Percentiles rank a stretch among this genome's conserved stretches.
Evolutionary conservation across 139 green algal genomes (phyloP).

Genomic region (Axilococcus clingmanii): DNA sequence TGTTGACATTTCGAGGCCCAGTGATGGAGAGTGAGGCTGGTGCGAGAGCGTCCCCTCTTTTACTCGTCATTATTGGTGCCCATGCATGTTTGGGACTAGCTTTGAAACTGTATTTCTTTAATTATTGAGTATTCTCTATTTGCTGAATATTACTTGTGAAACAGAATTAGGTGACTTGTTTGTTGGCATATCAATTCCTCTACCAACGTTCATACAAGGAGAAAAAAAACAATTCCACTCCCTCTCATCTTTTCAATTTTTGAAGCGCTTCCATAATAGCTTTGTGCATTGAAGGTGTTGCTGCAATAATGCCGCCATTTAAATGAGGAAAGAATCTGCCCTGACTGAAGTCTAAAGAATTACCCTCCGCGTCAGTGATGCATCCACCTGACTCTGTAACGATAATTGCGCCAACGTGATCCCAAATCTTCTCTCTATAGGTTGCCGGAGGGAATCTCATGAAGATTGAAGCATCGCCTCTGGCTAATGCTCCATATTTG

Average conservation of each 20-base stretch:
- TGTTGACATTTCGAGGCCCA: constrained; percentile 50
- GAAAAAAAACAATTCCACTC: neutral
- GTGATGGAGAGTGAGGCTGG: constrained; percentile 50
- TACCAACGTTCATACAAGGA: neutral
- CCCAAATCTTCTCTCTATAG: constrained; percentile 92
- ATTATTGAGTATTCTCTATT: constrained; percentile 46
- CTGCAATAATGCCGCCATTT: constrained; percentile 43
- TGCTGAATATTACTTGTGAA: too few relatives aligned
- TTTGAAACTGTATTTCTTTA: constrained; percentile 77
- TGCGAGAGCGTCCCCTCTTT: constrained; percentile 45
- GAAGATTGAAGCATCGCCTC: constrained; percentile 76
- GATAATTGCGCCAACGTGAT: constrained; percentile 71
- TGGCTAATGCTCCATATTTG: constrained; percentile 74
- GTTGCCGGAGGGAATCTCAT: constrained; percentile 75
- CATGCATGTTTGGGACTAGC: constrained; percentile 61
- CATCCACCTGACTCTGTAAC: constrained; percentile 77
- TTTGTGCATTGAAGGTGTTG: constrained; percentile 31
- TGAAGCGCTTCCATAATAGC: constrained; percentile 15
- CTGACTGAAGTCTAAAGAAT: constrained; percentile 29
- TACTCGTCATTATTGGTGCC: constrained; percentile 33
- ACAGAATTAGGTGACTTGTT: too few relatives aligned
- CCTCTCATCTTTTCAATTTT: constrained; percentile 3
- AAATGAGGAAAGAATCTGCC: constrained; percentile 37
- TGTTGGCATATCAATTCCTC: too few relatives aligned
- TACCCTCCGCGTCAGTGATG: constrained; percentile 40